Evolutionary conservation across 176 grass and related monocot species (phyloP), one percentile per base, ranked within the genome.

Genomic region (Thalia dealbata): DNA sequence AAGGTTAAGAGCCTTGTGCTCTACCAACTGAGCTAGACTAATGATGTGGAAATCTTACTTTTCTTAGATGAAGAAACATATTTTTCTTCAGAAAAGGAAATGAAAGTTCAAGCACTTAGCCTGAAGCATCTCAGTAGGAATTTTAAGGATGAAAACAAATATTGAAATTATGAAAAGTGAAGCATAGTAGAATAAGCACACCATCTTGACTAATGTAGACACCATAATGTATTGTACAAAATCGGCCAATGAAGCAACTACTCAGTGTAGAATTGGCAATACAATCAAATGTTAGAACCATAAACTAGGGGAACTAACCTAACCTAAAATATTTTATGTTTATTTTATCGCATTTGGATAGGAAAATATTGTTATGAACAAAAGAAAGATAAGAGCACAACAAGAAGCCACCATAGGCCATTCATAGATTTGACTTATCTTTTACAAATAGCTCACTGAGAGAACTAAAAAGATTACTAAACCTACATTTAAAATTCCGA

Each of bases 201-300:
- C 93, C 89, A 78, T 97, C 93, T 79, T 97, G 93, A 69, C 93
- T 89, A 69, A 97, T 78, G 68, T 82, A 92, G 41, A 81, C 82
- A 19, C 93, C 89, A 78, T 86, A 89, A 61, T 97, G 85, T 67
- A 97, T 84, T 43, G 55, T 87, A 55, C 84, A 97, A 46, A 73
- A 97, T 0, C 84, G 61, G 28, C 87, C 93, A 43, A 97, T 73
- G 0, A 76, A 84, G 69, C 89, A 92, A 65, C 92, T 97, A 76
- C 83, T 97, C 75, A 92, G 75, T 43, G 75, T 76, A 76, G 73
- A 85, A 83, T 97, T 90, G 42, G 73, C 21, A 87, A 64, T 61
- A 48, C 21, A 38, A 38, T 38, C 32, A 38, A 38, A 38, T 2
- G 32, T 25, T 52, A 78, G 55, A 72, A 7, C 28, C 23, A 19